Evolutionary conservation across 768 basidiomycete genomes (phyloP), one percentile per base, ranked within the genome.

Genomic region (Mrakia blollopis): DNA sequence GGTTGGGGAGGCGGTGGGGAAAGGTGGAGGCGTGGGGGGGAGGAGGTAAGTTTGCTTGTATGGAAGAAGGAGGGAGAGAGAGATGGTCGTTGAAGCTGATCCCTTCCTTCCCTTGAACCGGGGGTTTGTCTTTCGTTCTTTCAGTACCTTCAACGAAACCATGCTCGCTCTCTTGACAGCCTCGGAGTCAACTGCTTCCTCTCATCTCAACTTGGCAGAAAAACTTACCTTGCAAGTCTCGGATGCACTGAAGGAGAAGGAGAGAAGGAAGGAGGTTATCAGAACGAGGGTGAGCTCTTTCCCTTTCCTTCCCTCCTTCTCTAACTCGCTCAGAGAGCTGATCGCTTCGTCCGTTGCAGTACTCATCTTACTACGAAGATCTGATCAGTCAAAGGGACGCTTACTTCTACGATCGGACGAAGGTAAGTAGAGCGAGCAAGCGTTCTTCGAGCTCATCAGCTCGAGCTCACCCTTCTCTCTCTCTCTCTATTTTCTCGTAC

Each of bases 91-190:
- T 25, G 21, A 37, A 68, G 65, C 65, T 68, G 37, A 68, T 54
- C 41, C 47, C 67, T 30, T 61, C 79, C 73, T 72, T 11, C 69
- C 67, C 35, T 37, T 57, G 23, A 72, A 47, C n/a, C n/a, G n/a
- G n/a, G n/a, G n/a, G n/a, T n/a, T n/a, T n/a, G n/a, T n/a, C n/a
- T n/a, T n/a, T n/a, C n/a, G n/a, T n/a, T n/a, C 4, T 52, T 28
- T 52, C 54, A 94, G 92, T 83, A 90, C 92, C 3, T 81, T 93
- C n/a, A 86, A 90, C 80, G 83, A 84, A n/a, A 91, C 91, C 0
- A 92, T 91, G 81, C 85, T 88, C 54, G 87, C 88, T 81, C 86
- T 93, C 67, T 88, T 92, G 67, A 82, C 86, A 4, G 89, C 90
- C 0, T 85, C 91, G 79, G 84, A 85, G 35, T 86, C 86, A 72